phyloP scores from a whole-genome alignment of 2,329 filamentous ascomycete species.

The Pseudovirgaria hyperparasitica region DNA sequence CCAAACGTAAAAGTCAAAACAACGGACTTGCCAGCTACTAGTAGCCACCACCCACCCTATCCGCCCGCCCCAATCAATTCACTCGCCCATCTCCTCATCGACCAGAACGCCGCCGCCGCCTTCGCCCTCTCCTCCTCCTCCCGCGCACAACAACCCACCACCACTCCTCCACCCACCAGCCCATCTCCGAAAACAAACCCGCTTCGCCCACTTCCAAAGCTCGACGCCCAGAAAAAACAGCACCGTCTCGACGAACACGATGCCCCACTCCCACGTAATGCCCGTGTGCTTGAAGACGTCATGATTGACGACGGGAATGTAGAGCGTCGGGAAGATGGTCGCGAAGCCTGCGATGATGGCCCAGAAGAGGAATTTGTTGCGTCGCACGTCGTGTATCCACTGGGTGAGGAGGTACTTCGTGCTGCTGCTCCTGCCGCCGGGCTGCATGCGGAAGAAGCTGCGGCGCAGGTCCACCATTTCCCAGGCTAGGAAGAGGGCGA shows the following conservation, averaged over 20 bases:
- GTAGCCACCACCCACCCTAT: no score
- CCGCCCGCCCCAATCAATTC: no score
- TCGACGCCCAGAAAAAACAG: slow-evolving; percentile 55
- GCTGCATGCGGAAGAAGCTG: slow-evolving; percentile 64
- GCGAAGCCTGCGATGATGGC: slow-evolving; percentile 31
- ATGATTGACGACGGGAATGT: slow-evolving; percentile 56
- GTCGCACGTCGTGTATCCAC: slow-evolving; percentile 56
- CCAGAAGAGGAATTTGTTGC: slow-evolving; percentile 51
- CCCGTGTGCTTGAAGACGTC: slow-evolving; percentile 52
- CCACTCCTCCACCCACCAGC: no score
- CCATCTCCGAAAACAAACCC: slow-evolving; percentile 26
- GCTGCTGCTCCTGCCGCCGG: slow-evolving; percentile 45
- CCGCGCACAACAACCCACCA: no score
- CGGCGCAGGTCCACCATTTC: slow-evolving; percentile 62
- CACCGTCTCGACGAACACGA: slow-evolving; percentile 48
- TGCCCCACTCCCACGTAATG: slow-evolving; percentile 58
- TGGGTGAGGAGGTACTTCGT: slow-evolving; percentile 33
- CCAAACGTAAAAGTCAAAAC: no score
- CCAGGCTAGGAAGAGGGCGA: slow-evolving; percentile 65
- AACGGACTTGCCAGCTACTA: no score
- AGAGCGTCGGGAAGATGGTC: slow-evolving; percentile 37
- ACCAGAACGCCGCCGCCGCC: no score
- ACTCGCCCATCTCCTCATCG: no score
- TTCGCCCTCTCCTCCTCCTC: no score
- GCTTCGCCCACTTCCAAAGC: slow-evolving; percentile 54